Evolutionary conservation across 176 grass and related monocot species (phyloP).

Genomic region (Ananas comosus): DNA sequence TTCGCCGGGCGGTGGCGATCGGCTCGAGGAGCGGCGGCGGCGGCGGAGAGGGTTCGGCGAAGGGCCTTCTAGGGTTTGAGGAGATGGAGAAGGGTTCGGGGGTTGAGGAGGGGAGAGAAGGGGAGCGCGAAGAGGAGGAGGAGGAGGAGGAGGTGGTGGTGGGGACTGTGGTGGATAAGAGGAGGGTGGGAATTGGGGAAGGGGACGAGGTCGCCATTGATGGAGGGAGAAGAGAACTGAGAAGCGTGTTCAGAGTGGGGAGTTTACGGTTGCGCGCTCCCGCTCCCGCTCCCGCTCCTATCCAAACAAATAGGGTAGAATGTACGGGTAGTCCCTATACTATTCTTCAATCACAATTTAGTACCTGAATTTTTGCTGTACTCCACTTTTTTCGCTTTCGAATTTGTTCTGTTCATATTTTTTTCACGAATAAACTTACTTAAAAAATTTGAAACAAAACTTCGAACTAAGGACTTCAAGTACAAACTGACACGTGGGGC

Average conservation of each 20-base stretch:
- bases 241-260: neutral
- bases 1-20: constrained; percentile 22
- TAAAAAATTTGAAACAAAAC: no score
- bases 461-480: no score
- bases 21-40: constrained; percentile 12
- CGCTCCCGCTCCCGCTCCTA: constrained; percentile 46
- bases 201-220: constrained; percentile 30
- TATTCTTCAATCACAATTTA: no score
- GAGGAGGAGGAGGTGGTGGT: neutral
- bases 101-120: neutral
- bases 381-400: no score
- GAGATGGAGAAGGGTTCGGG: constrained; percentile 4
- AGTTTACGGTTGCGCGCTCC: constrained; percentile 22
- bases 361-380: no score
- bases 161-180: constrained; percentile 11
- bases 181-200: constrained; percentile 26
- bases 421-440: no score
- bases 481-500: no score
- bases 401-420: no score
- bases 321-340: no score
- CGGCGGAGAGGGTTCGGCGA: neutral
- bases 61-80: constrained; percentile 9
- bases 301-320: constrained; percentile 24
- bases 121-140: constrained; percentile 4
- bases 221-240: constrained; percentile 7